Percentiles rank a stretch among this genome's conserved stretches.
phyloP scores from a whole-genome alignment of 1,139 yeast species.

The Eremothecium gossypii region DNA sequence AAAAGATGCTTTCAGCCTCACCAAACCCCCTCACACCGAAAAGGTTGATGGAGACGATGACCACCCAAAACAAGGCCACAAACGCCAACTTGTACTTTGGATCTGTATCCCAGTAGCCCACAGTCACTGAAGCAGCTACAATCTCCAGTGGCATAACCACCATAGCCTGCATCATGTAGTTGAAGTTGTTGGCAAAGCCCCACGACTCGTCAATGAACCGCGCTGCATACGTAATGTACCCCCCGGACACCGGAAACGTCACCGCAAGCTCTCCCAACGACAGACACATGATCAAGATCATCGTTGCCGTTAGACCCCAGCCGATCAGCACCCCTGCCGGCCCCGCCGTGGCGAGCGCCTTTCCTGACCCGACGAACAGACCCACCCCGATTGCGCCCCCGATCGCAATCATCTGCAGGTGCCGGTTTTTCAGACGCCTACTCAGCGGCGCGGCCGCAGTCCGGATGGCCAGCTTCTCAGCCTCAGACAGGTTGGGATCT shows the following conservation, averaged over 20 bases:
- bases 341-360: slow-evolving; percentile 51
- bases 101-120: slow-evolving; percentile 46
- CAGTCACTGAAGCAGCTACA: slow-evolving; percentile 64
- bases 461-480: slow-evolving; percentile 50
- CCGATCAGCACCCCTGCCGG: slow-evolving; percentile 56
- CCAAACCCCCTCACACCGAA: slow-evolving; percentile 61
- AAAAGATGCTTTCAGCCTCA: slow-evolving; percentile 56
- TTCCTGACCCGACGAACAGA: slow-evolving; percentile 50
- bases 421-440: slow-evolving; percentile 56
- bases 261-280: slow-evolving; percentile 63
- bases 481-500: too few relatives aligned
- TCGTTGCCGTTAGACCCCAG: slow-evolving; percentile 42
- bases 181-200: slow-evolving; percentile 72
- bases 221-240: slow-evolving; percentile 59
- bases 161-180: slow-evolving; percentile 64
- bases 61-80: slow-evolving; percentile 52
- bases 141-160: slow-evolving; percentile 62
- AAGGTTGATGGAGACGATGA: slow-evolving; percentile 47
- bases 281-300: slow-evolving; percentile 60
- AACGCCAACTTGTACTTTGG: slow-evolving; percentile 28
- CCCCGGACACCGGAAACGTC: slow-evolving; percentile 61
- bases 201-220: slow-evolving; percentile 61
- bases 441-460: slow-evolving; percentile 66
- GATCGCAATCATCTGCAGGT: slow-evolving; percentile 55
- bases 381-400: slow-evolving; percentile 61